Evolutionary conservation across 805 yeast species (phyloP).

Genomic region (Cyberlindnera samutprakarnensis): DNA sequence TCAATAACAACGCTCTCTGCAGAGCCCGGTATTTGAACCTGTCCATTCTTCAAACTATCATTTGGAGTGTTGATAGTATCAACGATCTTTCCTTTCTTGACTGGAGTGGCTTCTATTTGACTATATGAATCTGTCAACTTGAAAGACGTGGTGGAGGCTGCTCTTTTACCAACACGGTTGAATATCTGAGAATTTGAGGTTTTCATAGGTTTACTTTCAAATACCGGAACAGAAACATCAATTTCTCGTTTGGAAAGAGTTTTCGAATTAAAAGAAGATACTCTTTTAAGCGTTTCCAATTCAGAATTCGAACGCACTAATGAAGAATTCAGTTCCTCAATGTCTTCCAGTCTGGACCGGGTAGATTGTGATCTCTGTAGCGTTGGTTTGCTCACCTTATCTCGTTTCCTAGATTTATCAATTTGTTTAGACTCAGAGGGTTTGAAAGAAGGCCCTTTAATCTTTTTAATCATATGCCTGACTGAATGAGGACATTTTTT

Average conservation of each 20-base stretch:
- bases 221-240: slow-evolving; percentile 20
- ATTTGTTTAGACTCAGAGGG: slow-evolving; percentile 6
- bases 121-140: slow-evolving; percentile 11
- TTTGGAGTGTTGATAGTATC: slow-evolving; percentile 15
- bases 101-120: slow-evolving; percentile 23
- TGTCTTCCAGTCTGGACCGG: slow-evolving; percentile 12
- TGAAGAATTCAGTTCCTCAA: slow-evolving; percentile 14
- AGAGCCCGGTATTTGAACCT: slow-evolving; percentile 2
- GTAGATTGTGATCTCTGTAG: slow-evolving; percentile 14
- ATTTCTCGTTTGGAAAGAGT: slow-evolving; percentile 20
- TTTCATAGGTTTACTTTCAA: slow-evolving; percentile 7
- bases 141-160: slow-evolving; percentile 4
- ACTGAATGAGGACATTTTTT: slow-evolving; percentile 40
- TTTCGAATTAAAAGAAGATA: slow-evolving; percentile 19
- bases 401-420: not conserved
- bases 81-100: slow-evolving; percentile 15
- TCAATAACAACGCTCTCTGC: slow-evolving; percentile 2
- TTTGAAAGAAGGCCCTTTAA: slow-evolving; percentile 31
- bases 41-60: not conserved
- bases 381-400: slow-evolving; percentile 9
- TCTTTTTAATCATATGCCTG: slow-evolving; percentile 36
- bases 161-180: slow-evolving; percentile 22
- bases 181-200: slow-evolving; percentile 17
- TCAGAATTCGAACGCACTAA: slow-evolving; percentile 18
- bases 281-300: slow-evolving; percentile 15